Evolutionary conservation across 2,329 filamentous ascomycete species (phyloP).

Genomic region (Phialophora verrucosa): DNA sequence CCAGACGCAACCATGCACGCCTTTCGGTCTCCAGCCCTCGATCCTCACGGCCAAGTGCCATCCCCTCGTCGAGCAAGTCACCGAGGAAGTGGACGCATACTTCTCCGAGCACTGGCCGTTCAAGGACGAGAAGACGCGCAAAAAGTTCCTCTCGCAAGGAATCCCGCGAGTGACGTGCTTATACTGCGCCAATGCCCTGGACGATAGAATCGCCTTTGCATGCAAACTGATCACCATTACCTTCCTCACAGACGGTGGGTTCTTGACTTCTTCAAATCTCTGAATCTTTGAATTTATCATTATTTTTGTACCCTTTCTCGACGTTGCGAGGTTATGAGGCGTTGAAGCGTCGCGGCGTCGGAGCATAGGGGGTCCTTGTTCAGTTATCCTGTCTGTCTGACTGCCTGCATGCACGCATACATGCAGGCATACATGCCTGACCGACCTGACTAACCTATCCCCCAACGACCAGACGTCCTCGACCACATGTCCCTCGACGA

Average conservation of each 20-base stretch:
- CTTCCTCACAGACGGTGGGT: not conserved
- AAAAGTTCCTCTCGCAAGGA: not conserved
- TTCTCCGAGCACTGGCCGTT: not conserved
- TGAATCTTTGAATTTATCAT: not conserved
- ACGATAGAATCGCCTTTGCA: not conserved
- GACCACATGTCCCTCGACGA: slow-evolving; percentile 1
- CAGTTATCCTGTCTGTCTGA: not conserved
- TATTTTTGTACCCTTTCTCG: too few relatives aligned
- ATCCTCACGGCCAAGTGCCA: not conserved
- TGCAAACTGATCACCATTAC: not conserved
- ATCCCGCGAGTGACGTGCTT: not conserved
- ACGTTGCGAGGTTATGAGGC: too few relatives aligned
- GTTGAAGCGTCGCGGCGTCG: too few relatives aligned
- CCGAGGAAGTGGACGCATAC: not conserved
- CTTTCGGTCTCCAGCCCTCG: not conserved
- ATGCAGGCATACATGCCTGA: not conserved
- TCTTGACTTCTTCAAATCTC: not conserved
- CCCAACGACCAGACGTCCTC: not conserved
- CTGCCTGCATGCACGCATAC: too few relatives aligned
- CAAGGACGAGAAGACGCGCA: not conserved
- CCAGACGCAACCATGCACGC: not conserved
- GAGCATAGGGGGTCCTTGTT: not conserved
- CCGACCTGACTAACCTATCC: not conserved
- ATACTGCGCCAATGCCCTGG: not conserved
- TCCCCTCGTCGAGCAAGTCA: not conserved